Conservation (phyloP, 345 rosid species). For the Litchi chinensis region DNA sequence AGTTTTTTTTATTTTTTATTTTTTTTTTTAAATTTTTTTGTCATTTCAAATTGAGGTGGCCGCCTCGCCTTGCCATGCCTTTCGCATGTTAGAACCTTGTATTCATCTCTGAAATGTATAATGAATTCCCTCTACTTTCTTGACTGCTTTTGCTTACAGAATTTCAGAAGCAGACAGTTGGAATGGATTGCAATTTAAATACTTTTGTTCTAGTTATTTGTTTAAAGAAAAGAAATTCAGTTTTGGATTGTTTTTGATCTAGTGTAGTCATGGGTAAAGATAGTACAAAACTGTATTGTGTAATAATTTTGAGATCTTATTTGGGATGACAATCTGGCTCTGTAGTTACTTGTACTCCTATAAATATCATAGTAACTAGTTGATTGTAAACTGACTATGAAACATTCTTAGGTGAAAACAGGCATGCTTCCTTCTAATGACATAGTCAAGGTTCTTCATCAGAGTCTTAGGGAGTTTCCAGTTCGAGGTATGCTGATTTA, state of each 20-base stretch:
- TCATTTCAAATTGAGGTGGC: no score
- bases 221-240: background rate
- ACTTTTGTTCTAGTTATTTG: background rate
- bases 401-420: conserved; percentile 73
- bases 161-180: background rate
- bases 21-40: no score
- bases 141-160: no score
- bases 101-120: background rate
- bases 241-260: background rate
- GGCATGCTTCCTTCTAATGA: conserved; percentile 90
- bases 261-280: background rate
- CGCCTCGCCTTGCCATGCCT: no score
- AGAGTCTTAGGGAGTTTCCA: conserved; percentile 56
- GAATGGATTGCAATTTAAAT: background rate
- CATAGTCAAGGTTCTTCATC: conserved; percentile 62
- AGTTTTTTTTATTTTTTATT: no score
- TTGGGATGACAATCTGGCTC: background rate
- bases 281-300: background rate
- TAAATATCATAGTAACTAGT: background rate
- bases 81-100: background rate
- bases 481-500: conserved; percentile 54
- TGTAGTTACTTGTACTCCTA: background rate
- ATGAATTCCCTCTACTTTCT: background rate
- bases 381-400: conserved; percentile 10
- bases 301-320: background rate